Base-by-base conservation (phyloP, 2,329 filamentous ascomycete genomes). In the Cercospora citrullina region DNA sequence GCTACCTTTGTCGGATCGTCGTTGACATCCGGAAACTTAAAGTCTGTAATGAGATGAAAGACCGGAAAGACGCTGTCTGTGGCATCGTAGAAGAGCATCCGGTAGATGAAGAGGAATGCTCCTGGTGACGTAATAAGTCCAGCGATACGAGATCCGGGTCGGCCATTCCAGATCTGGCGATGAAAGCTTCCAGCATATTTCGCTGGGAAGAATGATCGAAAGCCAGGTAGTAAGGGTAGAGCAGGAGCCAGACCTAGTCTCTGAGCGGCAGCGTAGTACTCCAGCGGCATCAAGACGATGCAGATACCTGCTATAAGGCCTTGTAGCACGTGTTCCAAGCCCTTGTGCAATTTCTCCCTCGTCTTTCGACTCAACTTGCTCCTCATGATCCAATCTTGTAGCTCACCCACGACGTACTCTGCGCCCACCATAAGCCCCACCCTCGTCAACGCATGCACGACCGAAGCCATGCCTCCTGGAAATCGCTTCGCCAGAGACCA, bases 221-320 rank as follows among this genome's bases (percentile, higher is more conserved):
- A 60, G 1, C 72, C 51, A 21, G 74, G 73, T 5, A 75, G 66
- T 7, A 72, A 61, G 21, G 74, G 72, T 1, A 69, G 67, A 1
- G 67, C 59, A 12, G 75, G 73, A 9, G 74, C 72, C 12, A 77
- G 64, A 12, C 72, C 69, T 3, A 75, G 65, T n/a, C 66, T 68
- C 28, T 76, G 75, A 8, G 74, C 72, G 23, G 60, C 67, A 23
- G 71, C 69, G 64, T 75, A 68, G 63, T 68, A 75, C 31, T 74
- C 66, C 42, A 76, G 69, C 14, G 75, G 75, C 10, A 76, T 70
- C 14, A 77, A 58, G 6, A 66, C 59, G 9, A 72, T 55, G 33
- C 75, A 75, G 33, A 75, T 70, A 7, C 60, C 70, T 3, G 72
- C 55, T 9, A 72, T 51, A 4, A 71, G 28, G 7, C 60, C 58